phyloP scores from a whole-genome alignment of 2,329 filamentous ascomycete species.

The Xylariaceae sp. region DNA sequence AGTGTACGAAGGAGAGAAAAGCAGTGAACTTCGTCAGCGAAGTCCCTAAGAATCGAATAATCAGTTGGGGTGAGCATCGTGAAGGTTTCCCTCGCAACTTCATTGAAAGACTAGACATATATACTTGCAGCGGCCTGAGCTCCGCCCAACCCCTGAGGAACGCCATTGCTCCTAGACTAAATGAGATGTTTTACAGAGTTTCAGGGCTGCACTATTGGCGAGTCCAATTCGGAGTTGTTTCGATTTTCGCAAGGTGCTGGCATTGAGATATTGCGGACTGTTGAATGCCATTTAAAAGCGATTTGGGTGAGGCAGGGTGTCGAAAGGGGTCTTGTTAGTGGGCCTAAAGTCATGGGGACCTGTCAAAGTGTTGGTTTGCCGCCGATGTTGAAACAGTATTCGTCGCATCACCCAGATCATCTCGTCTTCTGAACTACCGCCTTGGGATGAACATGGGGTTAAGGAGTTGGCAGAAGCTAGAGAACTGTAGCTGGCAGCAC shows the following conservation, averaged over 20 bases:
- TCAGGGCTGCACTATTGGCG: slow-evolving; percentile 28
- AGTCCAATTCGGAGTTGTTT: slow-evolving; percentile 16
- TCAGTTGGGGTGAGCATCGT: slow-evolving; percentile 11
- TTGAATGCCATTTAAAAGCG: slow-evolving; percentile 4
- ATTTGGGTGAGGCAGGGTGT: slow-evolving; percentile 1
- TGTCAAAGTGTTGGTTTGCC: slow-evolving; percentile 10
- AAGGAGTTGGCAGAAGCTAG: slow-evolving; percentile 7
- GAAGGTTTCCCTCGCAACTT: slow-evolving; percentile 2
- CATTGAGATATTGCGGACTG: not conserved
- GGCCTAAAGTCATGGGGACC: not conserved
- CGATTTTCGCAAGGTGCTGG: slow-evolving; percentile 7
- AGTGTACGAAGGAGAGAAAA: slow-evolving; percentile 2
- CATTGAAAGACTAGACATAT: slow-evolving; percentile 10
- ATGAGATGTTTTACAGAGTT: slow-evolving; percentile 35
- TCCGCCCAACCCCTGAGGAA: slow-evolving; percentile 17
- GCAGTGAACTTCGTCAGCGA: slow-evolving; percentile 12
- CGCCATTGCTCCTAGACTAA: slow-evolving; percentile 25
- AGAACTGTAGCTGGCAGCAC: slow-evolving; percentile 17
- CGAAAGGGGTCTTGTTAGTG: not conserved
- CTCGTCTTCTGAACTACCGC: slow-evolving; percentile 20
- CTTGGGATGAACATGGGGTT: slow-evolving; percentile 21
- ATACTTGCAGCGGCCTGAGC: not conserved
- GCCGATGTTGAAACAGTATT: slow-evolving; percentile 30
- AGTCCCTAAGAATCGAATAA: not conserved
- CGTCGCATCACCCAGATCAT: slow-evolving; percentile 25